Evolutionary conservation across 768 basidiomycete species (phyloP), one percentile per base, ranked within the genome.

Genomic region (Pisolithus albus): DNA sequence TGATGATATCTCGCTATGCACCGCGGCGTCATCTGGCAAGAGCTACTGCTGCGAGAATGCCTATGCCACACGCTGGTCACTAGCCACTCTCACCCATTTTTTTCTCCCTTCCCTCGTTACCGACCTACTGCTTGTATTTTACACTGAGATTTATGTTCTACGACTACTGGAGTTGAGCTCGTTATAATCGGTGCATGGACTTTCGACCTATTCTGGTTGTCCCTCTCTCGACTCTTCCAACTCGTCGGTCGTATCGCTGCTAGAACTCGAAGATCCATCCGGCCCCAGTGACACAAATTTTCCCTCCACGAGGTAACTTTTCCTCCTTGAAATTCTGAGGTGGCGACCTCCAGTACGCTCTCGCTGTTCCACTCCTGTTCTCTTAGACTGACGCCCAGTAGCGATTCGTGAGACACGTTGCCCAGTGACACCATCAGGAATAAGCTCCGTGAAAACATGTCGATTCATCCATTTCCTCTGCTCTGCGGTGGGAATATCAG

Each of bases 141-240:
- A n/a, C n/a, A n/a, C n/a, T n/a, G n/a, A n/a, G n/a, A n/a, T n/a
- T n/a, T n/a, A n/a, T n/a, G n/a, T n/a, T n/a, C n/a, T n/a, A n/a
- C n/a, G n/a, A n/a, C 61, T 61, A n/a, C 10, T 19, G 30, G 28
- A 19, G 5, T 26, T 34, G n/a, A 36, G 10, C 13, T 23, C 6
- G 21, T 18, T 7, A 21, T 16, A 36, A 47, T 13, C 9, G 56
- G 57, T 30, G 64, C 57, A 18, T 19, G 43, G 16, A 47, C 42
- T 52, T 46, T 58, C 46, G 15, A 24, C 40, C 16, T 37, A 47
- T 32, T 32, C 19, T 21, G 18, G 21, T 7, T 54, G 24, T 2
- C 19, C 34, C 9, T 23, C 41, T 4, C 18, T 34, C 5, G 42
- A 16, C n/a, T 40, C 37, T 8, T 50, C 49, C 11, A 36, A 34